These are phyloP conservation scores for Suhomyces atakaporum DNA, from an alignment of 1,139 yeast species.

Conservation along the genomic window DNA sequence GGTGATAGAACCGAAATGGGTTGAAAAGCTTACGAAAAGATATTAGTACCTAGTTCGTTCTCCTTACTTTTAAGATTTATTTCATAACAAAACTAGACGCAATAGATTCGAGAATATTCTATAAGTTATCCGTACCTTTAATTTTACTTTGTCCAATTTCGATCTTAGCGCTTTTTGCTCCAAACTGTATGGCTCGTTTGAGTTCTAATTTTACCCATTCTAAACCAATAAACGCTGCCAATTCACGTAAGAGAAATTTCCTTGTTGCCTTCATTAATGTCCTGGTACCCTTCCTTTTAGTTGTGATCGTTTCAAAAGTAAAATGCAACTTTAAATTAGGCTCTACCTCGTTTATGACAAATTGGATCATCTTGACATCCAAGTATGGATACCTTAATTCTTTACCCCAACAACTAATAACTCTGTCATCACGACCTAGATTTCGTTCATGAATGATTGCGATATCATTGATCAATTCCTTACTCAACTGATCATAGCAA, in stretches of 20 bases:
- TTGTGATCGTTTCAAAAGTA: slow-evolving; percentile 32
- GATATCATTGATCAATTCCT: slow-evolving; percentile 70
- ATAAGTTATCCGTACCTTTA: slow-evolving; percentile 59
- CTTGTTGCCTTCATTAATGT: slow-evolving; percentile 40
- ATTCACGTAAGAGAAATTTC: slow-evolving; percentile 61
- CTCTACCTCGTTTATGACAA: slow-evolving; percentile 51
- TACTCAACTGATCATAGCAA: slow-evolving; percentile 27
- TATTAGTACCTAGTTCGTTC: slow-evolving; percentile 1
- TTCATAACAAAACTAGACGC: not conserved
- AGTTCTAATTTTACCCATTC: slow-evolving; percentile 66
- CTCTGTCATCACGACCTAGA: slow-evolving; percentile 89
- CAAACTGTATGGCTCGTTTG: slow-evolving; percentile 96
- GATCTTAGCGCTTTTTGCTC: slow-evolving; percentile 93
- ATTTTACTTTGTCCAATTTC: slow-evolving; percentile 67
- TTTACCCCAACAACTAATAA: slow-evolving; percentile 81
- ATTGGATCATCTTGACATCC: slow-evolving; percentile 60
- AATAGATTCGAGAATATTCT: too few species aligned
- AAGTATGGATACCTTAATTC: slow-evolving; percentile 89
- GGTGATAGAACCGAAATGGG: slow-evolving; percentile 52
- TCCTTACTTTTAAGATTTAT: slow-evolving; percentile 2
- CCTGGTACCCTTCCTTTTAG: slow-evolving; percentile 33
- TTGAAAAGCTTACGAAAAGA: slow-evolving; percentile 31
- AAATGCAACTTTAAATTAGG: slow-evolving; percentile 50
- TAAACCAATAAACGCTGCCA: slow-evolving; percentile 58
- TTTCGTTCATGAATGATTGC: slow-evolving; percentile 74